phyloP scores from a whole-genome alignment of 2,329 filamentous ascomycete genomes.

The Dactylellina leptospora region DNA sequence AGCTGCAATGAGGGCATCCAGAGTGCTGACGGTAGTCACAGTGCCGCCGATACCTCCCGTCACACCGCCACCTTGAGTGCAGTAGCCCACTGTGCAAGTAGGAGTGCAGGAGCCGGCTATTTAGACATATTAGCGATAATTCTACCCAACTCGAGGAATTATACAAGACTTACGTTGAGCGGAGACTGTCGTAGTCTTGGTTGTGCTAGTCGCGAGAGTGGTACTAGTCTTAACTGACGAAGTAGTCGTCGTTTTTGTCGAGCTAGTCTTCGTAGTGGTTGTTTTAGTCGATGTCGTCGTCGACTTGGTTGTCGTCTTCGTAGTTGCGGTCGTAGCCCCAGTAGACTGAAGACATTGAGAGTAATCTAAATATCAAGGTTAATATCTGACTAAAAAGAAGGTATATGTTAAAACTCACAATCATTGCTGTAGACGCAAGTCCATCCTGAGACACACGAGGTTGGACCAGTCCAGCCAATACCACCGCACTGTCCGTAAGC shows the following conservation, averaged over 20 bases:
- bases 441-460: conserved; percentile 38
- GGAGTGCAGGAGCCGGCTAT: conserved; percentile 18
- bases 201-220: background rate
- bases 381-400: too few species aligned
- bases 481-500: conserved; percentile 45
- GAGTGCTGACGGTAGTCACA: conserved; percentile 63
- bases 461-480: conserved; percentile 24
- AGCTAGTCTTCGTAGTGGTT: conserved; percentile 19
- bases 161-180: conserved; percentile 8
- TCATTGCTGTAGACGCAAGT: conserved; percentile 46
- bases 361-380: conserved; percentile 26
- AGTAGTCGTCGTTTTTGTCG: conserved; percentile 25
- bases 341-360: conserved; percentile 46
- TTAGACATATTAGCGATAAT: background rate
- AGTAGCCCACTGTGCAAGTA: conserved; percentile 50
- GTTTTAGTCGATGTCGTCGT: conserved; percentile 23
- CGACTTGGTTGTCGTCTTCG: conserved; percentile 14
- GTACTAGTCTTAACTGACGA: conserved; percentile 31
- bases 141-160: background rate
- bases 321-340: conserved; percentile 15
- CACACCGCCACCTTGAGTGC: conserved; percentile 57
- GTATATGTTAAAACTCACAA: conserved; percentile 20
- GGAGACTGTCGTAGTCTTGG: background rate
- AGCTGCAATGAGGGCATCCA: conserved; percentile 62
- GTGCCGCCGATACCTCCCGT: conserved; percentile 63